Base-by-base conservation (phyloP, 2,329 filamentous ascomycete species). In the Aspergillus alliaceus region DNA sequence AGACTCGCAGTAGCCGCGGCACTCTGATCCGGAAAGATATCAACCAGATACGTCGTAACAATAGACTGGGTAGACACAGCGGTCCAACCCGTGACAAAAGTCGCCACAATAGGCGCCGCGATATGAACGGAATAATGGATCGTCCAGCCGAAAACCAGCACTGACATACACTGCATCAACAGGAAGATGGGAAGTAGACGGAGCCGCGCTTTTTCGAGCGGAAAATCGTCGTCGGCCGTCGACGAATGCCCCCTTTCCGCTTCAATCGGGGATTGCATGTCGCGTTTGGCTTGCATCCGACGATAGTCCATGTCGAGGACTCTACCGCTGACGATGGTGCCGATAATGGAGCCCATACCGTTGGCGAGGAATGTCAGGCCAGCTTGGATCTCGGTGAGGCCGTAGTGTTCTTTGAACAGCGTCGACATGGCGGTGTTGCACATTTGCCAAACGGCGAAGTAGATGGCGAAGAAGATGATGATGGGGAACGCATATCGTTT, bases 91-190 rank as follows among this genome's bases (percentile, higher is more conserved):
- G 79, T 79, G 32, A 83, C 69, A 54, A 84, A 84, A 0, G 79
- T 80, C 0, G 78, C 76, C 1, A 80, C 65, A 31, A 84, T 79
- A 0, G 82, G 81, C 0, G 80, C 69, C 0, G 80, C 77, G 18
- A 84, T 80, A 46, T 79, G 79, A 0, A 82, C 75, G 0, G 64
- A 59, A 52, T 77, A 79, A 12, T 82, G 71, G 6, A 82, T 75
- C 0, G 78, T 80, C 82, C 82, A 85, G 37, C 82, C 82, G 48
- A 84, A 84, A 22, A 79, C 60, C 2, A 83, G 44, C 14, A 83
- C 74, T 0, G 81, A 79, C 0, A 75, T 47, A 44, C 77, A 79
- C 57, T 84, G 79, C 0, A 80, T 12, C 3, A 75, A 20, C 0
- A 76, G 72, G 51, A 81, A 81, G 1, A 80, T 22, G 0, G 79